Evolutionary conservation across 2,329 filamentous ascomycete species (phyloP).

Genomic region (Fusarium torulosum): DNA sequence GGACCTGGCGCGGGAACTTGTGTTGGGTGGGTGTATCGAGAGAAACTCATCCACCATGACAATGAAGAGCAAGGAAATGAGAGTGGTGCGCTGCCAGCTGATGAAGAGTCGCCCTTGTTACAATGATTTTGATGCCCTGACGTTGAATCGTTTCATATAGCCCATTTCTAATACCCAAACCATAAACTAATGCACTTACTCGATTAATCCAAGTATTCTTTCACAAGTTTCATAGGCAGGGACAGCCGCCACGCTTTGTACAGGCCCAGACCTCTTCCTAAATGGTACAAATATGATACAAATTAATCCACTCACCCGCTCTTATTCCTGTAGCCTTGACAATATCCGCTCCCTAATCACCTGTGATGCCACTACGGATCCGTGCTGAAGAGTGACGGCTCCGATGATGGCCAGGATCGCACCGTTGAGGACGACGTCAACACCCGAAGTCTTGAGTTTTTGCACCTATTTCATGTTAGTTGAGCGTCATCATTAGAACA

Average conservation of each 20-base stretch:
- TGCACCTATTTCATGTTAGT: constrained; percentile 61
- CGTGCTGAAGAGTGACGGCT: constrained; percentile 88
- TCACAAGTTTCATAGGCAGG: constrained; percentile 38
- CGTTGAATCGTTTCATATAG: background rate
- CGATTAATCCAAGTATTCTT: constrained; percentile 24
- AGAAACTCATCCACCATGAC: constrained; percentile 51
- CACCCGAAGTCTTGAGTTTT: constrained; percentile 78
- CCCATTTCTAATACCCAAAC: constrained; percentile 1
- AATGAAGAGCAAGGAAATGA: constrained; percentile 28
- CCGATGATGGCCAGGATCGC: constrained; percentile 88
- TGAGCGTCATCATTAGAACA: background rate
- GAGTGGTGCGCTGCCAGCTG: constrained; percentile 25
- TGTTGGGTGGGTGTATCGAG: constrained; percentile 57
- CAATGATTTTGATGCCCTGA: constrained; percentile 29
- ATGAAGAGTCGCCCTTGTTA: constrained; percentile 55
- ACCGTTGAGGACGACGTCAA: constrained; percentile 79
- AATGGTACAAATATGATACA: constrained; percentile 51
- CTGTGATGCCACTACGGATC: constrained; percentile 80
- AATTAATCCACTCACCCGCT: constrained; percentile 39
- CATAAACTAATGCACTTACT: constrained; percentile 40
- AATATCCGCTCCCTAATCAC: constrained; percentile 83
- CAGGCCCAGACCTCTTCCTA: constrained; percentile 46
- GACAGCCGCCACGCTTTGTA: constrained; percentile 44
- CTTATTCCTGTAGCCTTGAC: constrained; percentile 47
- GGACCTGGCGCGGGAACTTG: constrained; percentile 57